phyloP scores from a whole-genome alignment of 2,329 filamentous ascomycete genomes.

The Ophiostoma australiae region DNA sequence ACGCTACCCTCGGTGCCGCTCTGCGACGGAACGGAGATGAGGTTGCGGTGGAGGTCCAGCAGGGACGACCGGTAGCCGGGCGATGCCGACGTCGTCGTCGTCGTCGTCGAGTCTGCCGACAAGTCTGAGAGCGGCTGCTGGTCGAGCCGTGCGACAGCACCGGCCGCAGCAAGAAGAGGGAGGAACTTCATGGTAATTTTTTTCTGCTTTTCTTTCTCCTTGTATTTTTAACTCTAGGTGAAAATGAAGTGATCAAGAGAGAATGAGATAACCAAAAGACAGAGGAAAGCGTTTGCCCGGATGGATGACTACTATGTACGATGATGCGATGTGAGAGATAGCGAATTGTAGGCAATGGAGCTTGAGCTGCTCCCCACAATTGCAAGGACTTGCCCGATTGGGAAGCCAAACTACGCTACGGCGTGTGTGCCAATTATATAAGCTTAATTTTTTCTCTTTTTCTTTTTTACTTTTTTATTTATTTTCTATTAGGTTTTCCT shows the following conservation, averaged over 20 bases:
- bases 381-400: constrained; percentile 8
- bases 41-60: constrained; percentile 66
- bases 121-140: constrained; percentile 3
- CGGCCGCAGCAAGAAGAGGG: constrained; percentile 4
- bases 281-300: neutral
- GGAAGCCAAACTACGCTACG: neutral
- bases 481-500: too few species aligned
- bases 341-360: neutral
- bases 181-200: neutral
- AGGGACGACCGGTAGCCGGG: constrained; percentile 48
- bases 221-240: neutral
- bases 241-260: neutral
- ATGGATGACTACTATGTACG: neutral
- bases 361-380: neutral
- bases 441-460: neutral
- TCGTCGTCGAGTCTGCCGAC: neutral
- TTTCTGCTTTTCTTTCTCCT: neutral
- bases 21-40: constrained; percentile 71
- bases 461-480: neutral
- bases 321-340: neutral
- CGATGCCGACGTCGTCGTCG: neutral
- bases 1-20: constrained; percentile 63
- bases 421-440: neutral
- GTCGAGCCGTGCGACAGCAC: neutral
- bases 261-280: neutral